These are phyloP conservation scores for Truncatella angustata DNA, from an alignment of 2,329 filamentous ascomycete species.

Conservation along the genomic window DNA sequence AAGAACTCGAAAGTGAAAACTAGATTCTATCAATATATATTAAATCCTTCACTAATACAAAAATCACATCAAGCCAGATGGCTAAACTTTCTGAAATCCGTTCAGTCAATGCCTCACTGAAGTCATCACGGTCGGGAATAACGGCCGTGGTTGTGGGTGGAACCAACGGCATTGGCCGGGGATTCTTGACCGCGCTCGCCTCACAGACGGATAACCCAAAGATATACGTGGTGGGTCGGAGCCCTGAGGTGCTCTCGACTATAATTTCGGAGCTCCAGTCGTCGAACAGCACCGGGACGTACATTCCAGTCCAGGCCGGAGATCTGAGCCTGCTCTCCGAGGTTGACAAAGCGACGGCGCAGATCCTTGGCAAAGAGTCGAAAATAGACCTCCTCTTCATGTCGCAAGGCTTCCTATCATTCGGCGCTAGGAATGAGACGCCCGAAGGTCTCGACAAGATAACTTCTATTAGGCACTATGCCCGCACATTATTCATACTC, in stretches of 20 bases:
- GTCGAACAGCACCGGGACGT: not conserved
- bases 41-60: no score
- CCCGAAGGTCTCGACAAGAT: not conserved
- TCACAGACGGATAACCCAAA: conserved; percentile 2
- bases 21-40: no score
- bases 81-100: not conserved
- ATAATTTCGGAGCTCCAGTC: not conserved
- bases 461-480: conserved; percentile 5
- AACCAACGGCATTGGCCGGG: conserved; percentile 1
- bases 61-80: conserved; percentile 1
- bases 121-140: not conserved
- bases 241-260: not conserved
- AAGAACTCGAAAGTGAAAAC: no score
- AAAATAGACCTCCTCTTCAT: conserved; percentile 7
- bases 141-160: not conserved
- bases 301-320: not conserved
- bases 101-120: not conserved
- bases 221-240: not conserved
- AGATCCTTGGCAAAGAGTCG: not conserved
- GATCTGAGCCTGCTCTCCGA: conserved; percentile 5
- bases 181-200: not conserved
- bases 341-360: not conserved
- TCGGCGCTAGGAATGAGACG: not conserved
- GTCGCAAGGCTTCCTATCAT: conserved; percentile 4
- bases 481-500: not conserved